phyloP scores from a whole-genome alignment of 2,329 filamentous ascomycete species.

The Botrytis cinerea region DNA sequence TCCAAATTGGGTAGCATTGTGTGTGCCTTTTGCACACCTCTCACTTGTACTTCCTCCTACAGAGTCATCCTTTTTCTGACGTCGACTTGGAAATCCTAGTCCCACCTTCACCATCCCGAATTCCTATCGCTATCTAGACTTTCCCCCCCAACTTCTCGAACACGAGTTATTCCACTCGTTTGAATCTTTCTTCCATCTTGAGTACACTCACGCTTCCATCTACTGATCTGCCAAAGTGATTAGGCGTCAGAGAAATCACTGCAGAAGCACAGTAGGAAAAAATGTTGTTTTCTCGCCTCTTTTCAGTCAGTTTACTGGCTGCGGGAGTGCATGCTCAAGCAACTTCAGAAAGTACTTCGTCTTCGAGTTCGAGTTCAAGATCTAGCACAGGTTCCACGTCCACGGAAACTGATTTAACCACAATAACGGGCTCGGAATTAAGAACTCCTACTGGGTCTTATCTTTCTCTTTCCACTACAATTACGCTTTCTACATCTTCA shows the following conservation, averaged over 20 bases:
- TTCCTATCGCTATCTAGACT: background rate
- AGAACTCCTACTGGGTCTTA: constrained; percentile 45
- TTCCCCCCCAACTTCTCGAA: background rate
- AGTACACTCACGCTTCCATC: background rate
- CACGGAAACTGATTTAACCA: constrained; percentile 27
- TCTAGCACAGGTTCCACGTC: constrained; percentile 28
- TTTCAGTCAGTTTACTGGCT: constrained; percentile 41
- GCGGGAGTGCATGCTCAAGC: constrained; percentile 34
- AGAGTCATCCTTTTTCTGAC: background rate
- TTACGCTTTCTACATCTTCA: constrained; percentile 34
- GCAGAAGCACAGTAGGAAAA: constrained; percentile 10
- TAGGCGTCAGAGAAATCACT: constrained; percentile 5
- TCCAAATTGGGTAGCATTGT: background rate
- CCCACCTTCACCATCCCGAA: constrained; percentile 3
- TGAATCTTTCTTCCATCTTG: background rate
- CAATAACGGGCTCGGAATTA: constrained; percentile 30
- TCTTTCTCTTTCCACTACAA: constrained; percentile 43
- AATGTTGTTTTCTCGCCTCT: constrained; percentile 35
- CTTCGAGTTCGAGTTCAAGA: constrained; percentile 25
- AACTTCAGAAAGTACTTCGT: constrained; percentile 3
- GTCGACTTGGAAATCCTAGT: background rate
- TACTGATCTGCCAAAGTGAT: constrained; percentile 14
- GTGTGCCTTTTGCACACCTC: background rate
- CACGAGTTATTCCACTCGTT: constrained; percentile 2
- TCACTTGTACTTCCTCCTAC: background rate